Evolutionary conservation across 73 alveolate species (phyloP).

Genomic region (Symbiodinium pilosum): DNA sequence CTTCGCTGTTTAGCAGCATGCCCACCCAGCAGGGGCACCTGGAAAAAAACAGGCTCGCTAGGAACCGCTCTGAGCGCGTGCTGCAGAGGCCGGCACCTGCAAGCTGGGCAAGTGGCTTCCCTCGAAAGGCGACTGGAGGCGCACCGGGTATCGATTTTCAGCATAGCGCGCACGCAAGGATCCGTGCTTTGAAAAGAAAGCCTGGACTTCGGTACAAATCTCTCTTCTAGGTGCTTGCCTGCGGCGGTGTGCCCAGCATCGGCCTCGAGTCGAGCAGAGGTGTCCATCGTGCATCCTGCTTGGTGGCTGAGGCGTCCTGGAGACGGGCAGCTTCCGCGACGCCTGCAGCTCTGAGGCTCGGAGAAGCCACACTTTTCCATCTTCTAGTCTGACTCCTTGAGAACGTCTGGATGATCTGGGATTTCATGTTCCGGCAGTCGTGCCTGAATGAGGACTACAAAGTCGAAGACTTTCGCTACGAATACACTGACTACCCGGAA

Average conservation of each 20-base stretch:
- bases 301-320: slow-evolving; percentile 26
- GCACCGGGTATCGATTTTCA: too few species aligned
- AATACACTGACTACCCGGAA: not conserved
- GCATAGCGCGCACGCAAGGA: too few species aligned
- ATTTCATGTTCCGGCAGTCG: too few species aligned
- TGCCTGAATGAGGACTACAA: slow-evolving; percentile 51
- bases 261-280: too few species aligned
- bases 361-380: not conserved
- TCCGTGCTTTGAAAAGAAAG: too few species aligned
- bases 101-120: slow-evolving; percentile 50
- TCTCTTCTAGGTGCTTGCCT: slow-evolving; percentile 46
- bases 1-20: slow-evolving; percentile 85
- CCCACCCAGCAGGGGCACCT: slow-evolving; percentile 39
- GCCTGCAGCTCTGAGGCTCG: slow-evolving; percentile 36
- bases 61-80: too few species aligned
- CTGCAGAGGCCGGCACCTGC: slow-evolving; percentile 57
- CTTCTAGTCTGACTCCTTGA: too few species aligned
- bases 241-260: slow-evolving; percentile 49
- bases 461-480: slow-evolving; percentile 42
- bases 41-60: too few species aligned
- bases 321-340: slow-evolving; percentile 63
- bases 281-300: too few species aligned
- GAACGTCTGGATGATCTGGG: too few species aligned
- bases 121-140: slow-evolving; percentile 74
- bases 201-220: not conserved